Evolutionary conservation across 2,329 filamentous ascomycete species (phyloP), one percentile per base, ranked within the genome.

Genomic region (Stemphylium beticola): DNA sequence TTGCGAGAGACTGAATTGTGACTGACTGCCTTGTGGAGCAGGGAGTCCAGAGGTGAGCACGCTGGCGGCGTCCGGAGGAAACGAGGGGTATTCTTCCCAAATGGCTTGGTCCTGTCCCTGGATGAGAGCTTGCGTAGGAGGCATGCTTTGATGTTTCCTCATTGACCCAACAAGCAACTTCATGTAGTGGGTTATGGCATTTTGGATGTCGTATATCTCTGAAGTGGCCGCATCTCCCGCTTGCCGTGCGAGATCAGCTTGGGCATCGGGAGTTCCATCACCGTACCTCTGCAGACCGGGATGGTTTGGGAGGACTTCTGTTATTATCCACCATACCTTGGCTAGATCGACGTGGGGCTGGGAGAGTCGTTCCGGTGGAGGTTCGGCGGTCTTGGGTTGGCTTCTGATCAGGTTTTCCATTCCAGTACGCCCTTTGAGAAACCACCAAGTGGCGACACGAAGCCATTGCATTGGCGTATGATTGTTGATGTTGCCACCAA

Each of bases 261-360:
- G 68, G 1, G 57, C 60, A n/a, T 68, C 68, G 4, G 62, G 65
- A 9, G 52, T 42, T 34, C 62, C 53, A 15, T 60, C 59, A 15
- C 66, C 67, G 15, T 71, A 77, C 29, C 51, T 63, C 32, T 50
- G 58, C 22, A 76, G 36, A 14, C 40, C 55, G 1, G 74, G 71
- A 50, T 77, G 75, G 15, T 64, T 69, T 1, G 65, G 66, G 6
- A 82, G 58, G 12, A 79, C 70, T 51, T 81, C 76, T 4, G 71
- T 72, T 5, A 80, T 54, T n/a, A 96, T 85, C 92, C 93, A 97
- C 73, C 91, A 89, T 0, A 87, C 83, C 73, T 96, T 97, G 20
- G 91, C 88, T 45, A 97, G 79, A 73, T 96, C 91, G 1, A 93
- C 84, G 66, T 96, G 92, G 1, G 91, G 88, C 75, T 96, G 93